Evolutionary conservation across 73 alveolate genomes (phyloP).

Genomic region (Paramecium sonneborni): DNA sequence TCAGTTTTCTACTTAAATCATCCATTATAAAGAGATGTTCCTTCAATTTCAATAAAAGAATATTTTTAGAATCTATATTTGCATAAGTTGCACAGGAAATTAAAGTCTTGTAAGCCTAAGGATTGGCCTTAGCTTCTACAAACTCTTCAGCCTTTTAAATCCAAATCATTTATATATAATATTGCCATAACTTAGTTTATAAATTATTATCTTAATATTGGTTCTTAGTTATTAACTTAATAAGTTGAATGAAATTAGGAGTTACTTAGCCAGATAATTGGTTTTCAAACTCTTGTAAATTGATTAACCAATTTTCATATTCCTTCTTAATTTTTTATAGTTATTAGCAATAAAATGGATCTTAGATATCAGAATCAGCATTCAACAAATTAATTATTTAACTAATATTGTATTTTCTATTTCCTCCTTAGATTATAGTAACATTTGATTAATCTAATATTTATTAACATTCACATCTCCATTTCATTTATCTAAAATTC

Average conservation of each 20-base stretch:
- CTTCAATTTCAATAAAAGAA: neutral
- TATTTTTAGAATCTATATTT: neutral
- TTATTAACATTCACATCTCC: neutral
- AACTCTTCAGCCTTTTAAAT: slow-evolving; percentile 26
- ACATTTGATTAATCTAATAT: neutral
- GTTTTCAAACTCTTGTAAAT: neutral
- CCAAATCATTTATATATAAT: slow-evolving; percentile 25
- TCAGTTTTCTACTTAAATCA: neutral
- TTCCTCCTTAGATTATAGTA: neutral
- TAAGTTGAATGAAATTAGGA: neutral
- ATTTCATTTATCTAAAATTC: neutral
- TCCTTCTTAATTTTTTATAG: neutral
- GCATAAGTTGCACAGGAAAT: neutral
- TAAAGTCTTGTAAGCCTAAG: neutral
- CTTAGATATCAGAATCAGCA: neutral
- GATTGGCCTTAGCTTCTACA: neutral
- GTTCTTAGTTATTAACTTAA: neutral
- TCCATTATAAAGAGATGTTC: neutral
- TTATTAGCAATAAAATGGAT: neutral
- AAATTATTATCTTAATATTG: neutral
- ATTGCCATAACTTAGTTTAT: neutral
- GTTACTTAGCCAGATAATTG: neutral
- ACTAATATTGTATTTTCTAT: neutral
- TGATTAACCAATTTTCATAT: neutral
- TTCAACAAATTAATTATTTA: neutral